Conservation (phyloP, 192 early-diverging fungal species). For the Mortierella claussenii region DNA sequence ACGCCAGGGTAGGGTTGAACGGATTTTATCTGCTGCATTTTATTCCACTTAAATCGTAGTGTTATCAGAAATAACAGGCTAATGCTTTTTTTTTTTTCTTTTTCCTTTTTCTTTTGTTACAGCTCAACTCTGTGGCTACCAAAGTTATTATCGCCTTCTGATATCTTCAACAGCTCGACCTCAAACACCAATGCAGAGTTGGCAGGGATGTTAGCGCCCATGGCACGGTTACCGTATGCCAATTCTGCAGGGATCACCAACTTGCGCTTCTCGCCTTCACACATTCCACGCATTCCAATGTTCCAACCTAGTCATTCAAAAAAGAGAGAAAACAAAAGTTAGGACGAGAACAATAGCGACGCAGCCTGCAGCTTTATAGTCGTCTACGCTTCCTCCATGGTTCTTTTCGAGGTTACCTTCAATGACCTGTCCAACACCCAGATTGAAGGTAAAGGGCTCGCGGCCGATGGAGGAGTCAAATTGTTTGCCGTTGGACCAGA, state of each 20-base stretch:
- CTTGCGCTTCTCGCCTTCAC: conserved; percentile 82
- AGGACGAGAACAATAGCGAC: too few species aligned
- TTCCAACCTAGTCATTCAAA: conserved; percentile 67
- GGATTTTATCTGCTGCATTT: too few species aligned
- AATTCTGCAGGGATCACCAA: conserved; percentile 77
- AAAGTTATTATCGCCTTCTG: too few species aligned
- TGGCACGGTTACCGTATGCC: conserved; percentile 65
- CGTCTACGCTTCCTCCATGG: too few species aligned
- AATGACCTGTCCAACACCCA: conserved; percentile 73
- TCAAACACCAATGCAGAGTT: conserved; percentile 83
- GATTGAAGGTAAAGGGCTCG: conserved; percentile 75
- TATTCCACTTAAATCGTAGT: too few species aligned
- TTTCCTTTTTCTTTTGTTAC: neutral
- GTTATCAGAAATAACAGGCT: too few species aligned
- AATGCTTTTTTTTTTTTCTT: neutral
- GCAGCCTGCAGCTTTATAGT: too few species aligned
- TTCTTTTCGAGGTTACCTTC: conserved; percentile 56
- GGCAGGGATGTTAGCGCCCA: conserved; percentile 52
- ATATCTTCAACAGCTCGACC: conserved; percentile 76
- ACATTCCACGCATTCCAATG: conserved; percentile 77
- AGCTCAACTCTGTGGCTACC: conserved; percentile 34
- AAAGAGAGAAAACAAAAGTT: neutral
- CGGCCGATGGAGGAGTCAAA: conserved; percentile 80
- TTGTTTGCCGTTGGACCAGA: conserved; percentile 69
- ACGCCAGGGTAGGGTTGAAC: too few species aligned